Conservation (phyloP, 176 grass and related monocot species). For the Calamus simplicifolius region DNA sequence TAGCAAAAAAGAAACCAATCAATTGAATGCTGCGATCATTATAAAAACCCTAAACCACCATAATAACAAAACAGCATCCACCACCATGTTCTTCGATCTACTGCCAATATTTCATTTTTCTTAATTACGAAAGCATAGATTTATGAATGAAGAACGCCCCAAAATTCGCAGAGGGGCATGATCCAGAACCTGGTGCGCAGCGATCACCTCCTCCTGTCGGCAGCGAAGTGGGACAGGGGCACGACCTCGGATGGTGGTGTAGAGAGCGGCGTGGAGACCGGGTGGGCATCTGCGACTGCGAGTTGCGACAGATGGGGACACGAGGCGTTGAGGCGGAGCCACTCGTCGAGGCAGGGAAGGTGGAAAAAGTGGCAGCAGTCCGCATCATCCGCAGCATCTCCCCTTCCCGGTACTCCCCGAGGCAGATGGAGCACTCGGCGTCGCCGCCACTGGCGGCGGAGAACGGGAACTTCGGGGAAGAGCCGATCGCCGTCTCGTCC, state of each 20-base stretch:
- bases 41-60: too few species aligned
- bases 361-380: constrained; percentile 94
- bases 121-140: too few species aligned
- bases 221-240: constrained; percentile 76
- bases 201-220: constrained; percentile 71
- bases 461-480: constrained; percentile 80
- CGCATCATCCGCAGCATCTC: constrained; percentile 87
- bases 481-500: constrained; percentile 54
- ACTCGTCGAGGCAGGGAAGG: constrained; percentile 80
- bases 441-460: constrained; percentile 33
- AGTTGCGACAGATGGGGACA: constrained; percentile 90
- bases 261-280: constrained; percentile 49
- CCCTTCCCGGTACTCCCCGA: constrained; percentile 79
- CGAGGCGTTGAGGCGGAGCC: constrained; percentile 74
- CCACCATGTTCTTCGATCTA: too few species aligned
- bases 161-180: too few species aligned
- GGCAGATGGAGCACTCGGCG: constrained; percentile 67
- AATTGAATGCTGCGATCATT: too few species aligned
- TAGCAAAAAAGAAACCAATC: too few species aligned
- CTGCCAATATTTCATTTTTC: too few species aligned
- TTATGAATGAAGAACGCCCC: too few species aligned
- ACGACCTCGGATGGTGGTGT: constrained; percentile 82
- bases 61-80: too few species aligned
- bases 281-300: constrained; percentile 85
- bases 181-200: not conserved